phyloP scores from a whole-genome alignment of 331 rosid genomes.

The Stylosanthes scabra region DNA sequence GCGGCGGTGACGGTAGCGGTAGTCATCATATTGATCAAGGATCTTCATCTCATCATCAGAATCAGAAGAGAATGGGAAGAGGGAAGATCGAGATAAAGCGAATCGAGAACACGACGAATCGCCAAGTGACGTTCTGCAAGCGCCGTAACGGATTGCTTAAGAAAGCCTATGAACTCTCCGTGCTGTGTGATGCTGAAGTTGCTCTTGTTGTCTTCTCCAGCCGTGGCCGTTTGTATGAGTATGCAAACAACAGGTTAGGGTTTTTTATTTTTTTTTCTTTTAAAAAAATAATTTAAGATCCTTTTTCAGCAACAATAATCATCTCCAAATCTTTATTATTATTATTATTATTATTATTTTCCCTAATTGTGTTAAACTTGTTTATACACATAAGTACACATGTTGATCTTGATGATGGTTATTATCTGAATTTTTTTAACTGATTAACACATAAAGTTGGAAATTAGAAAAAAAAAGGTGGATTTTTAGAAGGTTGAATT shows the following conservation, averaged over 20 bases:
- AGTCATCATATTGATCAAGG: constrained; percentile 52
- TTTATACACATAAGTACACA: background rate
- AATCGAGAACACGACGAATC: constrained; percentile 85
- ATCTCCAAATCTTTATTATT: background rate
- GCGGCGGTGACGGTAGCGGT: too few species aligned
- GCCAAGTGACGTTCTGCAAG: constrained; percentile 93
- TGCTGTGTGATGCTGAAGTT: constrained; percentile 92
- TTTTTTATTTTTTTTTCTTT: background rate
- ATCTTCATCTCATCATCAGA: constrained; percentile 53
- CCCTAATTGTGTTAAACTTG: background rate
- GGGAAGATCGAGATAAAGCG: constrained; percentile 92
- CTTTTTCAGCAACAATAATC: background rate
- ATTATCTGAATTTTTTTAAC: too few species aligned
- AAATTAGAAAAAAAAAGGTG: background rate
- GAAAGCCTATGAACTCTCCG: constrained; percentile 91
- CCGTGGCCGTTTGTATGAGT: constrained; percentile 92
- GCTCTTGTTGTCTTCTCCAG: constrained; percentile 89
- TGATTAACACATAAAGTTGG: too few species aligned
- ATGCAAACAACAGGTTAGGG: constrained; percentile 76
- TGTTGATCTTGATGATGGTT: too few species aligned
- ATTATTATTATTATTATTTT: background rate
- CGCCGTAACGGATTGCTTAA: constrained; percentile 87
- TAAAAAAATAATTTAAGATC: too few species aligned
- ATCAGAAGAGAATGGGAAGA: constrained; percentile 72
- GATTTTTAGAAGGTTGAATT: too few species aligned